Evolutionary conservation across 768 basidiomycete species (phyloP).

Genomic region (Suillus brevipes): DNA sequence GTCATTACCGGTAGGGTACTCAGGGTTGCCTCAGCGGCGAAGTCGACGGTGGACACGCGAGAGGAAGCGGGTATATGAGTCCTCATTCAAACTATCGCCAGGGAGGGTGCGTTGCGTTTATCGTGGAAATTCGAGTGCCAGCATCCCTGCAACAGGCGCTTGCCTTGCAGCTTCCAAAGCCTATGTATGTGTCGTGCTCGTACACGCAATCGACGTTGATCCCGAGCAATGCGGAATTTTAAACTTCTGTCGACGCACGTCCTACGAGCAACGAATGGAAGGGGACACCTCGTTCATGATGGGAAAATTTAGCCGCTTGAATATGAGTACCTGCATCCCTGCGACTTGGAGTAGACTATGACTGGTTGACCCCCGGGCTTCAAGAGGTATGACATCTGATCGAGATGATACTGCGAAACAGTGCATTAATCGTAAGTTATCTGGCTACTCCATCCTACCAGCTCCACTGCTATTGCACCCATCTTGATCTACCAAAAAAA

Average conservation of each 20-base stretch:
- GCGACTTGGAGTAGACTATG: too few species aligned
- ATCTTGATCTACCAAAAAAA: background rate
- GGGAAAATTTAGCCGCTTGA: too few species aligned
- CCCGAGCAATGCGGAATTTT: background rate
- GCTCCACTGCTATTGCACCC: background rate
- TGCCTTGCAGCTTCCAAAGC: background rate
- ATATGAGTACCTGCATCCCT: background rate
- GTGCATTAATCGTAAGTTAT: background rate
- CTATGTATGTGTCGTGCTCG: background rate
- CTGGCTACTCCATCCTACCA: background rate
- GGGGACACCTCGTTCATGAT: background rate
- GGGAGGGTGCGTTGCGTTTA: background rate
- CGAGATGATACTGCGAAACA: background rate
- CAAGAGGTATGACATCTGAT: background rate
- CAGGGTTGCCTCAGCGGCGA: background rate
- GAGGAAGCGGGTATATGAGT: background rate
- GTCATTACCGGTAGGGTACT: background rate
- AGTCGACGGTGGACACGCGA: background rate
- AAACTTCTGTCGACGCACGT: background rate
- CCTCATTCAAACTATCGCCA: background rate
- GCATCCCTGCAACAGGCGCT: background rate
- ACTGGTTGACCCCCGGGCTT: background rate
- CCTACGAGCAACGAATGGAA: background rate
- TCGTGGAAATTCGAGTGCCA: background rate
- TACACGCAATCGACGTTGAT: background rate